Conservation (phyloP, 2,329 filamentous ascomycete genomes). For the Aotearoamyces nothofagi region DNA sequence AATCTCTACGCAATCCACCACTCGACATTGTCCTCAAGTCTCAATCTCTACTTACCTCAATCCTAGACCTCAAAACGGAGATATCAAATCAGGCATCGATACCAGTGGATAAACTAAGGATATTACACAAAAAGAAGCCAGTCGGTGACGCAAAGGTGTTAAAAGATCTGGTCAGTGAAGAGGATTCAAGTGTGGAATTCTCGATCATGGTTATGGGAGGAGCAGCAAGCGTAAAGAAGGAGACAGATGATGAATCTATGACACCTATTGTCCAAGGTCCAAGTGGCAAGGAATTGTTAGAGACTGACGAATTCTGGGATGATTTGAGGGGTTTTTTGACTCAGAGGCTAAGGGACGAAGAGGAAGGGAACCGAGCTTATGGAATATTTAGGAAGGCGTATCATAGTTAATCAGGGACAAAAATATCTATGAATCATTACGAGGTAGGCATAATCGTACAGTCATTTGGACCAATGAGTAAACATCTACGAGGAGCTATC, state of each 20-base stretch:
- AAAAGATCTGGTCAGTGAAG: constrained; percentile 50
- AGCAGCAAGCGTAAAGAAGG: constrained; percentile 28
- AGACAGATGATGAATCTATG: constrained; percentile 18
- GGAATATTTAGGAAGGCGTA: constrained; percentile 58
- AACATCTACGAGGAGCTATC: no score
- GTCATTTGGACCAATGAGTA: no score
- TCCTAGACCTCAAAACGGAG: constrained; percentile 62
- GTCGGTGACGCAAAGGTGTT: constrained; percentile 63
- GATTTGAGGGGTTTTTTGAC: constrained; percentile 71
- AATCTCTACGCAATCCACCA: constrained; percentile 62
- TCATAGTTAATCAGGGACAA: constrained; percentile 16
- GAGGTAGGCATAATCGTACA: no score
- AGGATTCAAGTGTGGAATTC: constrained; percentile 51
- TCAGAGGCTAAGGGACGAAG: constrained; percentile 62
- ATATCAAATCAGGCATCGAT: constrained; percentile 49
- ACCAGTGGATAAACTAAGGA: constrained; percentile 65
- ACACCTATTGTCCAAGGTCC: constrained; percentile 31
- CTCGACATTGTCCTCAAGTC: constrained; percentile 51
- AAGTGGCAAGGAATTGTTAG: constrained; percentile 43
- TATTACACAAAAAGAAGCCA: constrained; percentile 80
- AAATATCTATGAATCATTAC: no score
- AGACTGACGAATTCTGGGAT: constrained; percentile 67
- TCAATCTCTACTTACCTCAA: constrained; percentile 51
- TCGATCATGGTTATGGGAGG: constrained; percentile 81
- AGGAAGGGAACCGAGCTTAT: constrained; percentile 46